Evolutionary conservation across 192 early-diverging fungal genomes (phyloP), one percentile per base, ranked within the genome.

Genomic region (Paraglomus brasilianum): DNA sequence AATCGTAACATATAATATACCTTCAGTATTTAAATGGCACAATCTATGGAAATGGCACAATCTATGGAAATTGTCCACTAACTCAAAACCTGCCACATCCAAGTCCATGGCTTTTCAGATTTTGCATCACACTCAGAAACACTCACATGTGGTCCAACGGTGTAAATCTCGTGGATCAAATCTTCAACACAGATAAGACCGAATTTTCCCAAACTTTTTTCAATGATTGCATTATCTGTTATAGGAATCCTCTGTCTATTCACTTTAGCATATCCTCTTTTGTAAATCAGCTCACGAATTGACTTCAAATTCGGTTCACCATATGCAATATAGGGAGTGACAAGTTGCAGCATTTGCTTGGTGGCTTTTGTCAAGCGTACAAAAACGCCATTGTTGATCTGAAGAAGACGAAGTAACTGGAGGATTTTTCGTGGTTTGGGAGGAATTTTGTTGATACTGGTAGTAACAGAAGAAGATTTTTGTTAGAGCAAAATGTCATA

Each of bases 381-480:
- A 79, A 99, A 99, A 79, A 93, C 91, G 75, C 90, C 95, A 84
- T 92, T 91, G 94, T 99, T 98, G 90, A 99, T 99, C 88, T 96
- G 93, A 83, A 92, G 89, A 75, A 99, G 87, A 89, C 96, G 95
- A 77, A 99, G 83, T 74, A 99, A 89, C 85, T 98, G 96, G 71
- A 99, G 88, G 65, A 98, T 92, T 93, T 99, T 99, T 80, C 94
- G 89, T 76, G 97, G 95, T 90, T 99, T 99, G 81, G 96, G 97
- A 39, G 96, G 86, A 73, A 99, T 90, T 86, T 97, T 93, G 91
- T 95, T 98, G 89, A 99, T 95, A 97, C 95, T 69, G 58, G 39
- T 15, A 15, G 43, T 58, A 30, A 15, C 45, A 22, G 7, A 56
- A 17, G 11, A 1, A 21, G 21, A 17, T 1, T 30, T 1, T 3